phyloP scores from a whole-genome alignment of 371 early-diverging fungal genomes.

The Dichotomocladium elegans region DNA sequence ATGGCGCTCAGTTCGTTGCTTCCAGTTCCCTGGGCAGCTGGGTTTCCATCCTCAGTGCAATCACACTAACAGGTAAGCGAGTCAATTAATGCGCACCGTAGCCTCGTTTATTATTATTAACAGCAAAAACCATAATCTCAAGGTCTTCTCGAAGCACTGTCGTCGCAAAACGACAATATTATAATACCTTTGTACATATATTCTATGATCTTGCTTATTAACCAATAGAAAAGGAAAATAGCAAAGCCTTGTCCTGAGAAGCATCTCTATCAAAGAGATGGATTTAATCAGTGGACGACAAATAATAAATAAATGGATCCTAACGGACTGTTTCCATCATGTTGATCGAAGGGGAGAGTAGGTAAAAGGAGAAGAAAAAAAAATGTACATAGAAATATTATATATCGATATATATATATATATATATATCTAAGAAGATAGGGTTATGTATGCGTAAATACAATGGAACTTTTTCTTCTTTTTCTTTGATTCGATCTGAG shows the following conservation, averaged over 20 bases:
- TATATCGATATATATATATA: too few species aligned
- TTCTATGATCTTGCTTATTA: constrained; percentile 33
- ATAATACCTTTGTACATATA: constrained; percentile 70
- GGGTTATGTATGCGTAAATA: neutral
- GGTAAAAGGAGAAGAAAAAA: neutral
- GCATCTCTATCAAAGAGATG: too few species aligned
- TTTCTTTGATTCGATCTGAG: too few species aligned
- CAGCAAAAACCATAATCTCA: too few species aligned
- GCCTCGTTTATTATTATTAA: too few species aligned
- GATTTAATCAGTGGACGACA: too few species aligned
- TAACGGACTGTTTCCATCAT: too few species aligned
- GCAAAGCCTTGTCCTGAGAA: too few species aligned
- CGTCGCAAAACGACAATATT: constrained; percentile 77
- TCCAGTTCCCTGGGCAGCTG: constrained; percentile 20
- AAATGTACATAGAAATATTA: neutral
- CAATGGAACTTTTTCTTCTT: too few species aligned
- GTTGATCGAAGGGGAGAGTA: too few species aligned
- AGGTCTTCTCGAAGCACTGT: constrained; percentile 59
- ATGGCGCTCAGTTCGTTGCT: constrained; percentile 16
- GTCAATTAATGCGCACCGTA: too few species aligned
- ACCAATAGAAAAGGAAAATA: neutral
- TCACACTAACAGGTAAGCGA: constrained; percentile 35
- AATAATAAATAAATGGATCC: too few species aligned
- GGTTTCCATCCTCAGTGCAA: constrained; percentile 15
- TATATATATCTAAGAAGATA: neutral